Evolutionary conservation across 176 grass and related monocot species (phyloP).

Genomic region (Poa annua): DNA sequence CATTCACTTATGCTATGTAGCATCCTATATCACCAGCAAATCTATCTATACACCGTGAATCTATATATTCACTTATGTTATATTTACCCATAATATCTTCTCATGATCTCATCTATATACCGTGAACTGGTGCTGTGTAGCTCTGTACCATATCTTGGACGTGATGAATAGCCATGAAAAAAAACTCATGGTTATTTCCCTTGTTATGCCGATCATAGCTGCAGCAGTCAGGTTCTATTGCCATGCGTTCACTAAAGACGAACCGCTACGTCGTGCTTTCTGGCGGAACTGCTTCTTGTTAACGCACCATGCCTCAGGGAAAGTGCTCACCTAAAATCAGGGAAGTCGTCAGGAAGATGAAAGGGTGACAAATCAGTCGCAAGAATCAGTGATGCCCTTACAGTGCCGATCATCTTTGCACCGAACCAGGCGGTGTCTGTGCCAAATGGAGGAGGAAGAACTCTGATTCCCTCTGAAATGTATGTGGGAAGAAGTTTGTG

Average conservation of each 20-base stretch:
- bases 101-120: conserved; percentile 1
- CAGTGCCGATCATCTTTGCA: conserved; percentile 91
- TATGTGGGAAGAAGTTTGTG: conserved; percentile 57
- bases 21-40: conserved; percentile 12
- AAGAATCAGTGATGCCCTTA: conserved; percentile 38
- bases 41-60: background rate
- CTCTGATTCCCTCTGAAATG: conserved; percentile 86
- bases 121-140: background rate
- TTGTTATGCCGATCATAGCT: background rate
- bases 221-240: background rate
- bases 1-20: background rate
- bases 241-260: conserved; percentile 54
- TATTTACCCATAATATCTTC: background rate
- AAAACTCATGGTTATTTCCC: conserved; percentile 4
- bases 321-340: conserved; percentile 76
- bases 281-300: conserved; percentile 76
- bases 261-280: conserved; percentile 48
- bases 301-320: conserved; percentile 75
- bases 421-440: conserved; percentile 84
- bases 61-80: background rate
- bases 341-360: background rate
- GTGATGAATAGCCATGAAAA: background rate
- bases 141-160: background rate
- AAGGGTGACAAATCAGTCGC: background rate
- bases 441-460: conserved; percentile 71